Conservation (phyloP, 306 rosid species). For the Oxytropis ochrocephala region DNA sequence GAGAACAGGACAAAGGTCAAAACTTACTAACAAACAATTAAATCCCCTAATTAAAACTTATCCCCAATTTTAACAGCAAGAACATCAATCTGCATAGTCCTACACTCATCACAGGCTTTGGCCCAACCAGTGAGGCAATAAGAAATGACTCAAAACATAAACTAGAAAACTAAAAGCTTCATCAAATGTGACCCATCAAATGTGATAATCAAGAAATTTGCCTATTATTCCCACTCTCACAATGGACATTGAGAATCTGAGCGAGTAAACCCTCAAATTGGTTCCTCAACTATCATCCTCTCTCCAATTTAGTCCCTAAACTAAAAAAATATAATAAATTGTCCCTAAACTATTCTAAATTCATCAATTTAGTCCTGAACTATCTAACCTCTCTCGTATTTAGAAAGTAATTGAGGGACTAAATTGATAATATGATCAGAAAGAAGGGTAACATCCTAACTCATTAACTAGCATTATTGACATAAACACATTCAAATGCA, state of each 20-base stretch:
- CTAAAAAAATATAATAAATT: too few species aligned
- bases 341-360: too few species aligned
- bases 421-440: not conserved
- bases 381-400: too few species aligned
- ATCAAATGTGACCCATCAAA: not conserved
- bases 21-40: not conserved
- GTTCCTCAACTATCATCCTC: too few species aligned
- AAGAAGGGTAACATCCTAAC: not conserved
- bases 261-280: too few species aligned
- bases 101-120: not conserved
- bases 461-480: not conserved
- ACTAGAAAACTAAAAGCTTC: not conserved
- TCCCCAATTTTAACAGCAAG: not conserved
- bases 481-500: not conserved
- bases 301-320: too few species aligned
- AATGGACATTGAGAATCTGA: not conserved
- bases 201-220: not conserved
- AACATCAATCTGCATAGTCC: not conserved
- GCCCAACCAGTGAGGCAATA: not conserved
- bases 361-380: too few species aligned
- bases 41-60: not conserved
- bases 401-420: too few species aligned
- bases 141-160: not conserved
- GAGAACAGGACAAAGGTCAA: constrained; percentile 8
- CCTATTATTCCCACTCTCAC: not conserved